Conservation (phyloP, 2,329 filamentous ascomycete genomes). For the Verticillium nubilum region DNA sequence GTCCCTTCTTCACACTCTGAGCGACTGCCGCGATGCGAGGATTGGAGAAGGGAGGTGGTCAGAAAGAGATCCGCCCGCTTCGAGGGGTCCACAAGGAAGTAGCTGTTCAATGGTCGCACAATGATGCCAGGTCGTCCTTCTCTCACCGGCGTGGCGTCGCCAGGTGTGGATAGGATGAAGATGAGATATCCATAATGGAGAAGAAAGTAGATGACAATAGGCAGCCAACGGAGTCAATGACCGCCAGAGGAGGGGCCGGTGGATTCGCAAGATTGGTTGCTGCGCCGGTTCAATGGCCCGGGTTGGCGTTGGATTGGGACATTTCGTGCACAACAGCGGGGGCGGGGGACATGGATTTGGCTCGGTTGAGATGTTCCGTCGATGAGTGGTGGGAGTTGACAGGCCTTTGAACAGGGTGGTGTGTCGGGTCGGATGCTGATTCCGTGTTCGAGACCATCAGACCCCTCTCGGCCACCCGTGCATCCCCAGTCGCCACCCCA, state of each 20-base stretch:
- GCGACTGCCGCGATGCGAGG: neutral
- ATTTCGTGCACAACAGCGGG: neutral
- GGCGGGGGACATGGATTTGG: neutral
- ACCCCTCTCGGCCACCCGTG: neutral
- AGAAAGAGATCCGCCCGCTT: neutral
- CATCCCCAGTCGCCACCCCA: neutral
- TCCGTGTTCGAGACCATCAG: neutral
- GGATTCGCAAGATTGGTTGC: neutral
- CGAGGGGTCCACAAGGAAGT: neutral
- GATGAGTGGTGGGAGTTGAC: neutral
- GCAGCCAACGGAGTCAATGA: neutral
- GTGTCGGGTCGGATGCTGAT: neutral
- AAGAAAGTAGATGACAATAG: neutral
- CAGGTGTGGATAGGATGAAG: neutral
- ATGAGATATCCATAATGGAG: neutral
- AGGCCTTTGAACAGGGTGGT: neutral
- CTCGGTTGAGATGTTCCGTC: neutral
- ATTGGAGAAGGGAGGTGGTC: neutral
- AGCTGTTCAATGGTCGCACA: neutral
- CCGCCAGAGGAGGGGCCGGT: neutral
- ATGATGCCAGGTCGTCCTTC: neutral
- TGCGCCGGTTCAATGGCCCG: neutral
- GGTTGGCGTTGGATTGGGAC: neutral
- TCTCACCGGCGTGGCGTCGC: neutral
- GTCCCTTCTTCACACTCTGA: neutral